Evolutionary conservation across 192 early-diverging fungal species (phyloP).

Genomic region (Phycomyces blakesleeanus): DNA sequence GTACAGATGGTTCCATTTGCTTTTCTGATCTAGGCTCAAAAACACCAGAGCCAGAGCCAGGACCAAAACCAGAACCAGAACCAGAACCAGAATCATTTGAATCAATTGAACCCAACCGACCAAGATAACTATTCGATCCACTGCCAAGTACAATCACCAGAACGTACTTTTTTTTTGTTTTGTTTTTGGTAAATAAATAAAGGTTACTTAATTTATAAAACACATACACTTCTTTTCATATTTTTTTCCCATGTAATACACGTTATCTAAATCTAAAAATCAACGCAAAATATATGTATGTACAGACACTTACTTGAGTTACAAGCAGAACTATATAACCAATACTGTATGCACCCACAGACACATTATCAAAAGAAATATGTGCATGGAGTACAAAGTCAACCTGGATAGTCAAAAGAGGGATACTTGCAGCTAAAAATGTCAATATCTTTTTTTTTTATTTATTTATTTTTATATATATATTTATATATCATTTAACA

Average conservation of each 20-base stretch:
- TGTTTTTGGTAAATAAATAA: not conserved
- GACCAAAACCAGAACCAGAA: too few relatives aligned
- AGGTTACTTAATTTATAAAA: too few relatives aligned
- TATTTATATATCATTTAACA: too few relatives aligned
- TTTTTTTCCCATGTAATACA: too few relatives aligned
- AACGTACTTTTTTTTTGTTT: constrained; percentile 4
- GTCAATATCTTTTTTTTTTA: constrained; percentile 12
- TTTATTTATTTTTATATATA: too few relatives aligned
- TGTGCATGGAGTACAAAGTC: constrained; percentile 18
- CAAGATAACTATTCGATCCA: constrained; percentile 11
- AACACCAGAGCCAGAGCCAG: not conserved
- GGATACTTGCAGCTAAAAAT: constrained; percentile 20
- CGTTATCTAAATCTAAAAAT: too few relatives aligned
- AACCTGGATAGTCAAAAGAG: constrained; percentile 26
- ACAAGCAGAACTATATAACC: constrained; percentile 18
- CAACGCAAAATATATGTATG: too few relatives aligned
- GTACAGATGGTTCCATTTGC: too few relatives aligned
- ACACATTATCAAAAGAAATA: not conserved
- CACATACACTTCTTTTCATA: too few relatives aligned
- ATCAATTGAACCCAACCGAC: constrained; percentile 3
- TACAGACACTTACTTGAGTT: constrained; percentile 12
- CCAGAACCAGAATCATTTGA: too few relatives aligned
- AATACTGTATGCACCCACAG: constrained; percentile 5
- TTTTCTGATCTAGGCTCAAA: not conserved
- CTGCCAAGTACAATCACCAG: constrained; percentile 25